These are phyloP conservation scores for Penicillium coffeae DNA, from an alignment of 495 filamentous ascomycete genomes.

Conservation along the genomic window DNA sequence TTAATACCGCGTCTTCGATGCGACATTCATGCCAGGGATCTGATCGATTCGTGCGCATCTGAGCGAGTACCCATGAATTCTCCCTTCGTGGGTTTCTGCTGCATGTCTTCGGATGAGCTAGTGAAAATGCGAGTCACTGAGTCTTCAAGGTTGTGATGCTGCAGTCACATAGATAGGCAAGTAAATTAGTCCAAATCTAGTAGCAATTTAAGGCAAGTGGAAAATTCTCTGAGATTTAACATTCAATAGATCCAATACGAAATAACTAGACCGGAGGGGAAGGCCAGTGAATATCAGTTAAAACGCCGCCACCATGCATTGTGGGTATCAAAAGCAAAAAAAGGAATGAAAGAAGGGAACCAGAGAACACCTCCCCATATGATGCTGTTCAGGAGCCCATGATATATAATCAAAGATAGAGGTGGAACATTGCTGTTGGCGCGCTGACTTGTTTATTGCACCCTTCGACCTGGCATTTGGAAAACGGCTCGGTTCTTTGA, in stretches of 20 bases:
- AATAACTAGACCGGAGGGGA: not conserved
- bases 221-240: not conserved
- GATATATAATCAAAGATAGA: slow-evolving; percentile 41
- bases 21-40: too few relatives aligned
- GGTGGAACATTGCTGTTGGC: slow-evolving; percentile 41
- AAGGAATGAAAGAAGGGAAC: slow-evolving; percentile 2
- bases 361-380: slow-evolving; percentile 15
- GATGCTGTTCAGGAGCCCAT: slow-evolving; percentile 6
- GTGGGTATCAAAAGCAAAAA: slow-evolving; percentile 23
- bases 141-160: too few relatives aligned
- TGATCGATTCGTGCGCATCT: too few relatives aligned
- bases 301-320: slow-evolving; percentile 24
- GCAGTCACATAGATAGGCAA: not conserved
- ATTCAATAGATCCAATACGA: not conserved
- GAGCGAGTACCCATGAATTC: too few relatives aligned
- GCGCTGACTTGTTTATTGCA: slow-evolving; percentile 41
- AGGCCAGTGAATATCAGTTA: not conserved
- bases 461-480: slow-evolving; percentile 48
- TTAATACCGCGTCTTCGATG: too few relatives aligned
- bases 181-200: not conserved
- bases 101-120: too few relatives aligned
- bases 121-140: too few relatives aligned
- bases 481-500: slow-evolving; percentile 37
- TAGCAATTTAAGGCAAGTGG: not conserved
- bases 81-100: too few relatives aligned